Conservation (phyloP, 2,329 filamentous ascomycete species). For the Xylaria digitata region DNA sequence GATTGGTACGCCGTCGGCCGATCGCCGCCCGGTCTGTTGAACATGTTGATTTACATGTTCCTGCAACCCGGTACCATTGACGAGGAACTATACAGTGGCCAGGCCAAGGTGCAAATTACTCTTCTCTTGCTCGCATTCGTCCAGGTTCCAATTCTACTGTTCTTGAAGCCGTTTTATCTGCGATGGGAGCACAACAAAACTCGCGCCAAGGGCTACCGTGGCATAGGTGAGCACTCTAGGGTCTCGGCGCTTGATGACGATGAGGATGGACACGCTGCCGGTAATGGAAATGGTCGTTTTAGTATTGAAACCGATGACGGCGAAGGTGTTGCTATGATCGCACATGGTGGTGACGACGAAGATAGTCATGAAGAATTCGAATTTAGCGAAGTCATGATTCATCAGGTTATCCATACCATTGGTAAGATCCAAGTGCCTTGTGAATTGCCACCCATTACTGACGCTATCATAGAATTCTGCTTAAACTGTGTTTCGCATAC, state of each 20-base stretch:
- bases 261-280: constrained; percentile 70
- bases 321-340: constrained; percentile 64
- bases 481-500: constrained; percentile 99
- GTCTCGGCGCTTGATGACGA: constrained; percentile 93
- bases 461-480: constrained; percentile 80
- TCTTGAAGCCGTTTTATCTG: constrained; percentile 96
- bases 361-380: constrained; percentile 97
- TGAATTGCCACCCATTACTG: neutral
- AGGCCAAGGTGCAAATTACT: constrained; percentile 78
- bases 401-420: constrained; percentile 98
- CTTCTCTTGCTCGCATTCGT: constrained; percentile 83
- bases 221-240: constrained; percentile 87
- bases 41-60: constrained; percentile 99
- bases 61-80: constrained; percentile 81
- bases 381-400: constrained; percentile 97
- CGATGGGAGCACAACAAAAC: constrained; percentile 93
- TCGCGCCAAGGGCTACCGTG: constrained; percentile 88
- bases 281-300: constrained; percentile 70
- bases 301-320: constrained; percentile 75
- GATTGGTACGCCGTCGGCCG: constrained; percentile 78
- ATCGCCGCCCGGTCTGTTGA: constrained; percentile 86
- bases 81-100: constrained; percentile 80
- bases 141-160: constrained; percentile 90
- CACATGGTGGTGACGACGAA: constrained; percentile 70
- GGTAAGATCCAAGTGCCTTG: constrained; percentile 66